These are phyloP conservation scores for Psidium guajava DNA, from an alignment of 345 rosid species.

Conservation along the genomic window DNA sequence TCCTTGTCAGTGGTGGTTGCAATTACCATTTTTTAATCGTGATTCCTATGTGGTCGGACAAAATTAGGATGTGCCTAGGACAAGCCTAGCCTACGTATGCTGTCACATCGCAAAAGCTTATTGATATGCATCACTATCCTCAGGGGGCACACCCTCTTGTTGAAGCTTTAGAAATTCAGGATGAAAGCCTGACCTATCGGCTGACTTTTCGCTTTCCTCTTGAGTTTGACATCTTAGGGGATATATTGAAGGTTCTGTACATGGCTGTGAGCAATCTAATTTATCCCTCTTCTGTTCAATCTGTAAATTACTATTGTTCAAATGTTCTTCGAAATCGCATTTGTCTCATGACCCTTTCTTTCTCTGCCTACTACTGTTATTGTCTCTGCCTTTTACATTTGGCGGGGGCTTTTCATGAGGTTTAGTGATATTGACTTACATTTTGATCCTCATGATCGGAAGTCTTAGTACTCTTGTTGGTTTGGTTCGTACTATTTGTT, in stretches of 20 bases:
- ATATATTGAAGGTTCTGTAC: neutral
- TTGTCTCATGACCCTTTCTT: neutral
- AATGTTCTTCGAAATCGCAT: neutral
- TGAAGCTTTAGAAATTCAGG: neutral
- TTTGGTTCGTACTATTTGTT: neutral
- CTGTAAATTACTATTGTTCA: neutral
- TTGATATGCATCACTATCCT: neutral
- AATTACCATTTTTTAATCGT: neutral
- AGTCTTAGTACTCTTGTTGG: neutral
- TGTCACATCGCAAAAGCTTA: neutral
- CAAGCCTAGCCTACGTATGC: neutral
- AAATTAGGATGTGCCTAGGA: neutral
- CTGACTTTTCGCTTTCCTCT: neutral
- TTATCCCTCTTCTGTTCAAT: neutral
- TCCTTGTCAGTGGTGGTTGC: neutral
- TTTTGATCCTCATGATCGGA: neutral
- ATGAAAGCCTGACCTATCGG: neutral
- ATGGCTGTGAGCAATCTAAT: neutral
- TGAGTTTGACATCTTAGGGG: neutral
- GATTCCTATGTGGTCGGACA: neutral
- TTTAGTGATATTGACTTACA: neutral
- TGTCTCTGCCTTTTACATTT: neutral
- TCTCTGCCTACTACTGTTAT: neutral
- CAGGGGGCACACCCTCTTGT: neutral
- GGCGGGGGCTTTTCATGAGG: neutral